Evolutionary conservation across 2,329 filamentous ascomycete genomes (phyloP).

Genomic region (Epichloe coenophiala): DNA sequence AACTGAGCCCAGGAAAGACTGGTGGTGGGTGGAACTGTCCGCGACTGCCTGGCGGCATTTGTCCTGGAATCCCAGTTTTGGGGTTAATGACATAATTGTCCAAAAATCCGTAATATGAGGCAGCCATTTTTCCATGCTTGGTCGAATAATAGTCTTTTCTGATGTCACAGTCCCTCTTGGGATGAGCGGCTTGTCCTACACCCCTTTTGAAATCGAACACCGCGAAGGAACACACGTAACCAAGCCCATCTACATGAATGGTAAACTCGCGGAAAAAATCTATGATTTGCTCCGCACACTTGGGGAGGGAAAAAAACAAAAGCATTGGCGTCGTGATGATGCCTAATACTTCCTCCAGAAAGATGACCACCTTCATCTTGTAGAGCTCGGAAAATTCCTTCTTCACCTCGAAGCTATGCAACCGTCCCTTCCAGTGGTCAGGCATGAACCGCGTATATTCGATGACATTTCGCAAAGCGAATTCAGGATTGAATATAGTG

Average conservation of each 20-base stretch:
- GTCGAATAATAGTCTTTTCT: constrained; percentile 88
- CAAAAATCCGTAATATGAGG: constrained; percentile 87
- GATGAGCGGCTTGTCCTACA: constrained; percentile 30
- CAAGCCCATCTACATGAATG: constrained; percentile 88
- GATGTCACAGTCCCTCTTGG: constrained; percentile 40
- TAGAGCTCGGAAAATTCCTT: constrained; percentile 82
- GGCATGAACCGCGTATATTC: constrained; percentile 89
- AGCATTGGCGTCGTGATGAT: constrained; percentile 88
- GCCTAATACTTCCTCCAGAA: constrained; percentile 81
- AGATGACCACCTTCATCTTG: constrained; percentile 83
- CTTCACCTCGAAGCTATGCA: constrained; percentile 92
- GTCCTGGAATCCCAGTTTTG: constrained; percentile 50
- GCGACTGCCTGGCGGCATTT: constrained; percentile 39
- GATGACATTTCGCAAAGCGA: constrained; percentile 75
- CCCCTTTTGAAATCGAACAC: constrained; percentile 93
- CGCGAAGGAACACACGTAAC: constrained; percentile 93
- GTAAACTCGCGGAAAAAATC: constrained; percentile 99
- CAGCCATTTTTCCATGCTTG: constrained; percentile 97
- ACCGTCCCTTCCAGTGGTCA: constrained; percentile 70
- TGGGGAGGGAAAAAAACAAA: constrained; percentile 64
- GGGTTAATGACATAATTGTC: constrained; percentile 78
- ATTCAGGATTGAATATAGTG: constrained; percentile 82
- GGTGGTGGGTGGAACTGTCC: constrained; percentile 61
- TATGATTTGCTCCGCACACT: constrained; percentile 81
- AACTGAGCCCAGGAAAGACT: constrained; percentile 57